Evolutionary conservation across 2,329 filamentous ascomycete genomes (phyloP), one percentile per base, ranked within the genome.

Genomic region (Aaosphaeria arxii): DNA sequence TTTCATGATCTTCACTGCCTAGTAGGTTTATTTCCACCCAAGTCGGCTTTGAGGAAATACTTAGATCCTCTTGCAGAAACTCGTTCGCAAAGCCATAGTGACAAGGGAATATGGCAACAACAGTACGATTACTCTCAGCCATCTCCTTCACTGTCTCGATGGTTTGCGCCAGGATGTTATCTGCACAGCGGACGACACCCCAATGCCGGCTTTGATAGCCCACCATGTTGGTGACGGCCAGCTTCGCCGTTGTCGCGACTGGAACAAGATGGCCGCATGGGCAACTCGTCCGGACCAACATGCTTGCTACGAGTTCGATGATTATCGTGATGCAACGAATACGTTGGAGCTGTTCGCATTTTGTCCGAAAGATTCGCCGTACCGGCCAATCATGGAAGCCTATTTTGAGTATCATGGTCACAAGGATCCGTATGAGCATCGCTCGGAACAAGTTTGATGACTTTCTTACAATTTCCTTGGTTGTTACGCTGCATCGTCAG

Each of bases 241-340:
- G 35, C 30, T 63, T 30, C 59, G 64, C 38, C 54, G 54, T 49
- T 70, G 66, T 30, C 60, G 65, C 7, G 55, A 66, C 42, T 70
- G 66, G 66, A 46, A 57, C 32, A 64, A 66, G 42, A 48, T 70
- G 54, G 53, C 54, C 2, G 50, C 54, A 1, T 70, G 66, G 66
- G 65, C 64, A n/a, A 61, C 50, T 28, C 57, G 57, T 9, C 55
- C 55, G 11, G 63, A 68, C 13, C 61, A 59, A 35, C 52, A 68
- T 44, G 66, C 66, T 48, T 69, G 66, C 42, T 62, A 62, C 42
- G 48, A 56, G 6, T 64, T 67, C 29, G 60, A 68, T 42, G 66
- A 69, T 47, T 69, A 69, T 48, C 63, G 62, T 11, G 64, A 68
- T 33, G 63, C 61, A 29, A 63, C 61, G n/a, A 64, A 69, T 46